Evolutionary conservation across 2,329 filamentous ascomycete genomes (phyloP).

Genomic region (Curvularia sp.): DNA sequence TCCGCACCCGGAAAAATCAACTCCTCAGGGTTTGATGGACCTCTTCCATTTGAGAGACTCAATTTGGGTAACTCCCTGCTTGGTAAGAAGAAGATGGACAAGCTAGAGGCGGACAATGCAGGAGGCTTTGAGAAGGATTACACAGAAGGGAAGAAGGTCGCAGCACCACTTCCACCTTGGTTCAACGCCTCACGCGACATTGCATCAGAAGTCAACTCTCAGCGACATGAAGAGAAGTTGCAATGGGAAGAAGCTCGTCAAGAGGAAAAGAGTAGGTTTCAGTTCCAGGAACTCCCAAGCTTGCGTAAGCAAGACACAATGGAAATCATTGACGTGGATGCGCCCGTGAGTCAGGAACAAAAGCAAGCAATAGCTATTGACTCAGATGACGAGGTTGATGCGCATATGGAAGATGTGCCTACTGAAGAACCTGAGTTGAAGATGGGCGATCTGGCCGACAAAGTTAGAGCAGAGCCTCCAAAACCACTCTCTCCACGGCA

Average conservation of each 20-base stretch:
- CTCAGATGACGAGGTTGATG: conserved; percentile 63
- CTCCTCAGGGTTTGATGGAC: conserved; percentile 73
- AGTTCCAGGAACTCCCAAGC: conserved; percentile 68
- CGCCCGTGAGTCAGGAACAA: conserved; percentile 51
- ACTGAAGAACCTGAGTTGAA: conserved; percentile 41
- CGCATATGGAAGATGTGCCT: conserved; percentile 44
- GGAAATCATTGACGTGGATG: conserved; percentile 59
- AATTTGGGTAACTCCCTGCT: conserved; percentile 70
- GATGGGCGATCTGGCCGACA: conserved; percentile 57
- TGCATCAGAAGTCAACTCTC: conserved; percentile 62
- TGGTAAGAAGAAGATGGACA: conserved; percentile 62
- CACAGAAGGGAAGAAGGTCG: conserved; percentile 54
- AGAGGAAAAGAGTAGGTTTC: conserved; percentile 64
- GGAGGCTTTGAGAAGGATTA: conserved; percentile 70
- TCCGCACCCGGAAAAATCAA: conserved; percentile 57
- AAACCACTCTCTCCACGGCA: conserved; percentile 32
- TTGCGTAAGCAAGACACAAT: conserved; percentile 63
- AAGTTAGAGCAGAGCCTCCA: conserved; percentile 53
- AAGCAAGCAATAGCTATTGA: conserved; percentile 67
- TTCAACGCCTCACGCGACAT: conserved; percentile 64
- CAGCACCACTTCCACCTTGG: conserved; percentile 76
- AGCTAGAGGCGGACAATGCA: conserved; percentile 61
- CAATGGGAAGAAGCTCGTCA: conserved; percentile 65
- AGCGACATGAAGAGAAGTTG: conserved; percentile 53
- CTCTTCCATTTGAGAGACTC: conserved; percentile 85